phyloP scores from a whole-genome alignment of 2,329 filamentous ascomycete species.

The Pseudocercospora vitis region DNA sequence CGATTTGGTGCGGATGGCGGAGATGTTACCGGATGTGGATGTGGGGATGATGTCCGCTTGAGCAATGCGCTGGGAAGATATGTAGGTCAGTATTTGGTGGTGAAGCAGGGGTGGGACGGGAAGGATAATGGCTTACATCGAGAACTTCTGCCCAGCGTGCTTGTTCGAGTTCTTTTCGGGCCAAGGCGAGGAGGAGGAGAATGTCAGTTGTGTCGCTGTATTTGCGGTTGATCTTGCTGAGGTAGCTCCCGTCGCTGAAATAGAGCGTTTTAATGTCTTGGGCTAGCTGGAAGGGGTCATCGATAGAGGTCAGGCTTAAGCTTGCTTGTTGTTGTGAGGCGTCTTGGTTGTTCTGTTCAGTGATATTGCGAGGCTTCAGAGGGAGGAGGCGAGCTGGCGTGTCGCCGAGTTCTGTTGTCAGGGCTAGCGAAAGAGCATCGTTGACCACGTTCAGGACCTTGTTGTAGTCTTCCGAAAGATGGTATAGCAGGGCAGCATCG shows the following conservation, averaged over 20 bases:
- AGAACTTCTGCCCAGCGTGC: conserved; percentile 62
- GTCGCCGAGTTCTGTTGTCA: conserved; percentile 82
- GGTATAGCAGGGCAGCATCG: conserved; percentile 91
- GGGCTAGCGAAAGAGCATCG: conserved; percentile 82
- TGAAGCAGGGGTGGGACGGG: conserved; percentile 29
- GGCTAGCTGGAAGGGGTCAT: conserved; percentile 65
- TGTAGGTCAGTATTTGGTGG: conserved; percentile 1
- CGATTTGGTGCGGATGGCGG: conserved; percentile 74
- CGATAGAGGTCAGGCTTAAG: conserved; percentile 66
- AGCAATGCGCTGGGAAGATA: conserved; percentile 57
- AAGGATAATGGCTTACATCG: conserved; percentile 55
- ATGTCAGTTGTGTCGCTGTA: conserved; percentile 61
- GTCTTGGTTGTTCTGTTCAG: conserved; percentile 35
- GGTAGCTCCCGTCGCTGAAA: conserved; percentile 60
- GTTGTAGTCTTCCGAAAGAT: conserved; percentile 92
- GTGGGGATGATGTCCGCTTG: conserved; percentile 77
- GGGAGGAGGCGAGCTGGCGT: conserved; percentile 76
- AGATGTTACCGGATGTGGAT: conserved; percentile 70
- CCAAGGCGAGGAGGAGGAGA: conserved; percentile 61
- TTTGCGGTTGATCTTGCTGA: conserved; percentile 56
- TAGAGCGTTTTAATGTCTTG: conserved; percentile 64
- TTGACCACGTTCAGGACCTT: conserved; percentile 89
- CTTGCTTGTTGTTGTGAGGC: conserved; percentile 51
- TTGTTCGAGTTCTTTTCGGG: conserved; percentile 59
- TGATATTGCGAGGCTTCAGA: conserved; percentile 66